Conservation (phyloP, 2,329 filamentous ascomycete species). For the Fusarium sp. region DNA sequence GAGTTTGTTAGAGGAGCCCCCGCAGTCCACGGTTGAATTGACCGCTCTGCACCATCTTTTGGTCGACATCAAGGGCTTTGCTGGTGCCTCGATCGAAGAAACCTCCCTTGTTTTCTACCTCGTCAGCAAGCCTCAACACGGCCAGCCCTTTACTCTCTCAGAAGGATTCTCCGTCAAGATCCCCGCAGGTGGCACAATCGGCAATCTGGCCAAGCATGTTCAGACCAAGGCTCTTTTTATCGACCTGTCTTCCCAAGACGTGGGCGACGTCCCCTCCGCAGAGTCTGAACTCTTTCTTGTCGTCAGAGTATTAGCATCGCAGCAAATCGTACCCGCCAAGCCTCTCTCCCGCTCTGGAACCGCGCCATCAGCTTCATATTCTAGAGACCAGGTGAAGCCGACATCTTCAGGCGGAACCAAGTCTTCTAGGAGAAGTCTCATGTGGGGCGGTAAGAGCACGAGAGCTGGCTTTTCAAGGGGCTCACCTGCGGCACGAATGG, state of each 20-base stretch:
- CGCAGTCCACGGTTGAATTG: slow-evolving; percentile 71
- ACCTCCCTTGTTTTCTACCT: slow-evolving; percentile 81
- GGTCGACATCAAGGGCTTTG: slow-evolving; percentile 84
- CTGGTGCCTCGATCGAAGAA: slow-evolving; percentile 77
- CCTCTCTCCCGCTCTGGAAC: slow-evolving; percentile 63
- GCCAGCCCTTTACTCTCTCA: slow-evolving; percentile 73
- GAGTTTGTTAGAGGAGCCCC: slow-evolving; percentile 89
- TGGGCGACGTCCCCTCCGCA: slow-evolving; percentile 67
- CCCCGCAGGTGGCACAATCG: slow-evolving; percentile 75
- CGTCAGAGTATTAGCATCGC: slow-evolving; percentile 75
- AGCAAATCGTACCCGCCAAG: slow-evolving; percentile 58
- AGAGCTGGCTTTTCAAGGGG: slow-evolving; percentile 64
- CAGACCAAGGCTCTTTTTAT: slow-evolving; percentile 87
- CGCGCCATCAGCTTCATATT: slow-evolving; percentile 52
- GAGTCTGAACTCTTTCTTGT: slow-evolving; percentile 84
- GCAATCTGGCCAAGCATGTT: slow-evolving; percentile 68
- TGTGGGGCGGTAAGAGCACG: slow-evolving; percentile 72
- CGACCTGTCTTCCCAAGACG: slow-evolving; percentile 81
- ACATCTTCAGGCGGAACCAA: slow-evolving; percentile 61
- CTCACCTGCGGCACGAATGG: slow-evolving; percentile 59
- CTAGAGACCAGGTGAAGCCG: slow-evolving; percentile 59
- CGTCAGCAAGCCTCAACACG: slow-evolving; percentile 73
- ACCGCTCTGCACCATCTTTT: slow-evolving; percentile 81
- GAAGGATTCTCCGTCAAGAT: slow-evolving; percentile 86
- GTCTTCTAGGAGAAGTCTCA: slow-evolving; percentile 68